These are phyloP conservation scores for Rhizopogon vulgaris DNA, from an alignment of 768 basidiomycete genomes.

Conservation along the genomic window DNA sequence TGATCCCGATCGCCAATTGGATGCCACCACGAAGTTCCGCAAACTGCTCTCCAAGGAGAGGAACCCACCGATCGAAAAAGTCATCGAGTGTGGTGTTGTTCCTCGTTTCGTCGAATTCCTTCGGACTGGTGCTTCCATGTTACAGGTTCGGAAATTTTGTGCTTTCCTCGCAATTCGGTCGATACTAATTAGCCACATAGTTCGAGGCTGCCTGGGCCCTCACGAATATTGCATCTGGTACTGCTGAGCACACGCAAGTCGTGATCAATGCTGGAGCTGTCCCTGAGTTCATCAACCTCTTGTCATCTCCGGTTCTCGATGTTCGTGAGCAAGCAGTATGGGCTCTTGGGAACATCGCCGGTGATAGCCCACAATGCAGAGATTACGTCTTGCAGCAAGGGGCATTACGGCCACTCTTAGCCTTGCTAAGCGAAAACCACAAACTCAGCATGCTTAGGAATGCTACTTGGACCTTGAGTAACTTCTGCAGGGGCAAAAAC, in stretches of 20 bases:
- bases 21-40: conserved; percentile 97
- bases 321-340: conserved; percentile 99
- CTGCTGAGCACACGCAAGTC: conserved; percentile 96
- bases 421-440: conserved; percentile 90
- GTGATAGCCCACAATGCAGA: conserved; percentile 95
- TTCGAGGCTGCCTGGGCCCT: conserved; percentile 98
- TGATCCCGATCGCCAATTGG: conserved; percentile 85
- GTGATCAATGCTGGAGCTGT: conserved; percentile 94
- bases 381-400: conserved; percentile 95
- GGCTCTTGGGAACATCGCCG: conserved; percentile 99
- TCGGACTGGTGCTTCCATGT: conserved; percentile 71
- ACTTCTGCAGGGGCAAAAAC: conserved; percentile 97
- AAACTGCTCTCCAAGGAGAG: conserved; percentile 99
- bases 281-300: conserved; percentile 93
- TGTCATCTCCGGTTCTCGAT: conserved; percentile 91
- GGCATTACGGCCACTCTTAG: conserved; percentile 86
- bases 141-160: conserved; percentile 50
- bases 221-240: conserved; percentile 97
- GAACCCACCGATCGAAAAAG: conserved; percentile 97
- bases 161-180: conserved; percentile 5
- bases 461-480: conserved; percentile 98
- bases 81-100: conserved; percentile 96
- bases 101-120: conserved; percentile 97
- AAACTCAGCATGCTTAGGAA: conserved; percentile 98
- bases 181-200: conserved; percentile 31